Evolutionary conservation across 163 green algal species (phyloP).

Genomic region (Scenedesmus sp.): DNA sequence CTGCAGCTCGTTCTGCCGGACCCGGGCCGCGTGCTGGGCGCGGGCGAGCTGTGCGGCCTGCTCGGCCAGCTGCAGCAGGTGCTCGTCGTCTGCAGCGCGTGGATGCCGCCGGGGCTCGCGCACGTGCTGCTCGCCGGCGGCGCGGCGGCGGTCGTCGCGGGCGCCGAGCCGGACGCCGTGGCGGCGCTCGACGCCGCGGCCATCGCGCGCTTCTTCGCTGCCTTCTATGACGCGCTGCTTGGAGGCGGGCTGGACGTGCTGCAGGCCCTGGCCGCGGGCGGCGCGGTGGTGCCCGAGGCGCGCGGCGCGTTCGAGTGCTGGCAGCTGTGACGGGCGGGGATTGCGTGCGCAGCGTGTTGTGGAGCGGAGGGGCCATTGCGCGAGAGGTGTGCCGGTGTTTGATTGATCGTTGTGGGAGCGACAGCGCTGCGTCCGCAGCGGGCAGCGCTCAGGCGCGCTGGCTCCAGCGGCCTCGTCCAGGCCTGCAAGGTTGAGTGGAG

Average conservation of each 20-base stretch:
- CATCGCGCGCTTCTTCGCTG: conserved; percentile 26
- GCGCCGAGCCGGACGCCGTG: not conserved
- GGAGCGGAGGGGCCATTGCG: too few species aligned
- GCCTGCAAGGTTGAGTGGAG: too few species aligned
- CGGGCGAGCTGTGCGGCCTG: conserved; percentile 6
- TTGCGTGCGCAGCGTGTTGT: too few species aligned
- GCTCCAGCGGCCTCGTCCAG: too few species aligned
- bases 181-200: not conserved
- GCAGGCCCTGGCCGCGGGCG: conserved; percentile 19
- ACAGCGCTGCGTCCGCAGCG: too few species aligned
- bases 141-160: conserved; percentile 34
- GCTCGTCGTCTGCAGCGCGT: conserved; percentile 28
- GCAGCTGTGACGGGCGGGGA: conserved; percentile 10
- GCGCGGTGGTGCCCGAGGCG: conserved; percentile 6
- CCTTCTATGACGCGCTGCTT: conserved; percentile 25
- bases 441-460: too few species aligned
- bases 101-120: conserved; percentile 8
- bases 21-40: conserved; percentile 1
- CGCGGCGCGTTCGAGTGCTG: conserved; percentile 32
- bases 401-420: not conserved
- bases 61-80: conserved; percentile 28
- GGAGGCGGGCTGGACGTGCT: conserved; percentile 12
- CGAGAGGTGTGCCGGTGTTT: not conserved
- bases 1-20: conserved; percentile 32
- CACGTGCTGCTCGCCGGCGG: conserved; percentile 24